phyloP scores from a whole-genome alignment of 2,329 filamentous ascomycete species.

The Erysiphe neolycopersici region DNA sequence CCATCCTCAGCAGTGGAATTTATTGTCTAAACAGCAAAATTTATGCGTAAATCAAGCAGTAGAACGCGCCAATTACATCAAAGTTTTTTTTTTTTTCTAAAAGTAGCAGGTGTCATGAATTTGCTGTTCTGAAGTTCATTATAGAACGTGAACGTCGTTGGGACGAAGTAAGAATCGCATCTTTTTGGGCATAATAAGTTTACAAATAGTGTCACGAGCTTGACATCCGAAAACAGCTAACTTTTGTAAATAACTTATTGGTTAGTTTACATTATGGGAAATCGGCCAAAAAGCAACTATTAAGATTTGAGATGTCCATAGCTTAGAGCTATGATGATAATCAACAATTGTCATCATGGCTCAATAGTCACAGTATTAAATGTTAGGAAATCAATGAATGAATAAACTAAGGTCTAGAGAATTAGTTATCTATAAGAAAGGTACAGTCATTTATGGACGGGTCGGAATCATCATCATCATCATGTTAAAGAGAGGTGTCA shows the following conservation, averaged over 20 bases:
- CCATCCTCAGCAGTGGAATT: not conserved
- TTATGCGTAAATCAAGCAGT: not conserved
- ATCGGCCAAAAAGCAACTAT: not conserved
- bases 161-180: not conserved
- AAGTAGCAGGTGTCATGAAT: not conserved
- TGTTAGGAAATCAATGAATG: too few species aligned
- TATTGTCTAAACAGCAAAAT: not conserved
- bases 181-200: not conserved
- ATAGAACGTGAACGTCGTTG: not conserved
- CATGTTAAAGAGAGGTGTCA: too few species aligned
- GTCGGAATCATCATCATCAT: too few species aligned
- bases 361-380: too few species aligned
- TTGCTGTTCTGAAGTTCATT: not conserved
- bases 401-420: too few species aligned
- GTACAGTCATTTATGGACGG: too few species aligned
- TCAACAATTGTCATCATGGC: too few species aligned
- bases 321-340: too few species aligned
- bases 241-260: not conserved
- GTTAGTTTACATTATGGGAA: slow-evolving; percentile 1
- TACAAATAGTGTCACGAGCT: not conserved
- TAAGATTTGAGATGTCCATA: too few species aligned
- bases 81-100: not conserved
- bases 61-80: not conserved
- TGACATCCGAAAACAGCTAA: not conserved
- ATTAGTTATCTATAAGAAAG: too few species aligned